Evolutionary conservation across 1,284 basidiomycete genomes (phyloP), one percentile per base, ranked within the genome.

Genomic region (Microbotryomycetes sp.): DNA sequence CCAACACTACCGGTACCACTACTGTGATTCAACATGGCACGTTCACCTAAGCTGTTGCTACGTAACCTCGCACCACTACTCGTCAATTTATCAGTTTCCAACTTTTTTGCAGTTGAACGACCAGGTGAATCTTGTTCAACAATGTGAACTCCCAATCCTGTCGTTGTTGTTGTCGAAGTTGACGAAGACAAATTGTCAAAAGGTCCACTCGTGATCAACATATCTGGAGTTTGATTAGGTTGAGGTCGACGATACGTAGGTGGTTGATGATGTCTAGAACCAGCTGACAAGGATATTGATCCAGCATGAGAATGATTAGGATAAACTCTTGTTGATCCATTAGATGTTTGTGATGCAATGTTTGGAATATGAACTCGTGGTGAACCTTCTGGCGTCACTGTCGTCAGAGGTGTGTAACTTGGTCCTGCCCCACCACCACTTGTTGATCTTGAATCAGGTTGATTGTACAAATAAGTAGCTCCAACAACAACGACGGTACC

Each of bases 391-490:
- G 36, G 36, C 36, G 36, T 42, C 9, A 42, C 36, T 19, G 36
- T 12, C 36, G 9, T 9, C 36, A 42, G 19, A 9, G 36, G 36
- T 19, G 36, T 42, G 19, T 42, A 42, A 12, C 19, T 9, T 12
- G 36, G 12, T 9, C 36, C 49, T 46, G 45, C 45, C n/a, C n/a
- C n/a, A n/a, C n/a, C n/a, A n/a, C n/a, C n/a, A n/a, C n/a, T n/a
- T 12, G 7, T n/a, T 4, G 42, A n/a, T 5, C 59, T 26, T 6
- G 54, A 57, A 28, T 70, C 70, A 23, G 79, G 78, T 65, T 87
- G 83, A 74, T 92, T 92, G 79, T 96, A 96, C 64, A 93, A 79
- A 84, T 88, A 92, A 2, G 92, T 96, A 29, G 91, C 87, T 54
- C 83, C 80, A 49, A 97, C 82, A 54, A 96, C 92, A 63, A 91